Conservation (phyloP, 108 stramenopile species). For the Discostella stelligeroides region DNA sequence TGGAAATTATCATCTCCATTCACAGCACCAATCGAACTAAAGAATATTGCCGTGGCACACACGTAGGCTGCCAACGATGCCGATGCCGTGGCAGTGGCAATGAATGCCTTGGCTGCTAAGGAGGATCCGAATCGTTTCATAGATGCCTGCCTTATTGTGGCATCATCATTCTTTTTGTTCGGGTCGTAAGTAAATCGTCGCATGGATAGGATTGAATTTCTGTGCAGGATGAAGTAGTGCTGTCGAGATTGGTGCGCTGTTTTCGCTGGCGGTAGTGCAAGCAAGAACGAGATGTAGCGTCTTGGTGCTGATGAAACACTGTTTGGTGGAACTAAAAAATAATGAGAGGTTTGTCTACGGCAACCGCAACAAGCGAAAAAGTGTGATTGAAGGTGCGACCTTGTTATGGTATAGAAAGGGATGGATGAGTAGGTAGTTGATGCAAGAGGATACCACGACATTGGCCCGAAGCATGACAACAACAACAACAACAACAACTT, state of each 20-base stretch:
- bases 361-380: neutral
- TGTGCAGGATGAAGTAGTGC: neutral
- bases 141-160: neutral
- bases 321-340: neutral
- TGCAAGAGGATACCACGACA: neutral
- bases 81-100: slow-evolving; percentile 44
- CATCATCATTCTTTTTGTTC: neutral
- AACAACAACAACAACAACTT: no score
- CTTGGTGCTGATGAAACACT: neutral
- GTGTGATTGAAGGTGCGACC: neutral
- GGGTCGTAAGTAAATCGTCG: neutral
- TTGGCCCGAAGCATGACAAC: neutral
- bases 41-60: slow-evolving; percentile 17
- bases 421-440: no score
- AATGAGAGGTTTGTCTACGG: neutral
- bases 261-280: neutral
- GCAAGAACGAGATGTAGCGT: neutral
- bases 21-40: slow-evolving; percentile 7
- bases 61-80: slow-evolving; percentile 36
- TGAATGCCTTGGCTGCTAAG: slow-evolving; percentile 26
- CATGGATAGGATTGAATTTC: slow-evolving; percentile 3
- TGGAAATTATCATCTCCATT: slow-evolving; percentile 8
- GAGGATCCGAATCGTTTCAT: slow-evolving; percentile 7
- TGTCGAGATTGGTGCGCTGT: neutral
- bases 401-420: neutral